Base-by-base conservation (phyloP, 257 asterid species). In the Ehretia macrophylla region DNA sequence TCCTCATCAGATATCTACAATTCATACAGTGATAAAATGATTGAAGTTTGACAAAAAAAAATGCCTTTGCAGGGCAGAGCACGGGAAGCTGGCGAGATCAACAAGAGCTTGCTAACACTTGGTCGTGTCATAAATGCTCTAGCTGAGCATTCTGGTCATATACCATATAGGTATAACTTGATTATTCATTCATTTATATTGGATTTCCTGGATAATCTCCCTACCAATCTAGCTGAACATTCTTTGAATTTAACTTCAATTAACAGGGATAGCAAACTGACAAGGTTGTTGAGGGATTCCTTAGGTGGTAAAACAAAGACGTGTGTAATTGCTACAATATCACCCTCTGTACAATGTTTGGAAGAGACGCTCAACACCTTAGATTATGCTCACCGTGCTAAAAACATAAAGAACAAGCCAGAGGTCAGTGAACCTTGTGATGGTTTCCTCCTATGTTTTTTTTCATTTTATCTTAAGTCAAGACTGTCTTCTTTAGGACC, bases 31-130 rank as follows among this genome's bases (percentile, higher is more conserved):
- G 3, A 6, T 27, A 50, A 39, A 10, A 16, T 3, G 23, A 40
- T 37, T 54, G 3, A 6, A 27, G 35, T 3, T 6, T 27, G 35
- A 27, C 55, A 20, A 52, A 16, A 18, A 62, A 60, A 59, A 54
- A 20, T 53, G 11, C 63, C 61, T 72, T 79, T 65, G 44, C 86
- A 93, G 99, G 97, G 99, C 12, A 83, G 99, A 80, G 99, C 99
- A 59, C 87, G 99, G 81, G 99, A 93, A 82, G 99, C 99, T 17
- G 99, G 99, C 63, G 99, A 93, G 72, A 93, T 93, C 74, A 93
- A 93, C 84, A 93, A 93, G 83, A 93, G 99, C 79, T 80, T 93
- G 90, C 79, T 93, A 69, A 93, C 97, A 19, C 96, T 93, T 59
- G 99, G 99, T 42, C 94, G 99, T 58, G 90, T 85, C 54, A 93